Evolutionary conservation across 208 protist species (phyloP), one percentile per base, ranked within the genome.

Genomic region (Porcisia hertigi): DNA sequence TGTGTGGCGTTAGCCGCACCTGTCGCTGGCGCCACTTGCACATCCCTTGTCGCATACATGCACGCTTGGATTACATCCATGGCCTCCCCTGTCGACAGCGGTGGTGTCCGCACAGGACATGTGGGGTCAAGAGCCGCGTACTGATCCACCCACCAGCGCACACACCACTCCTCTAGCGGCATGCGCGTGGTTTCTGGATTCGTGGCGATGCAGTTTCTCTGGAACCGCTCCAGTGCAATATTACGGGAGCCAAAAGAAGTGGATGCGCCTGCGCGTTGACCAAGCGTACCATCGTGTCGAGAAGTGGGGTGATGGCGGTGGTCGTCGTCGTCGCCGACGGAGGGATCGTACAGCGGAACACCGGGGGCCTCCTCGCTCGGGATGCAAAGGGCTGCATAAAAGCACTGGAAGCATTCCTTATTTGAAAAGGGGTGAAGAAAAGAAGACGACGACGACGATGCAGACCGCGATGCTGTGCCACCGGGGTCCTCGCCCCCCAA

Each of bases 141-240:
- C 53, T 62, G 53, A 41, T 75, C 53, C 0, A 57, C 39, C 74
- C 85, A 81, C 73, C 78, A 84, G 5, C 85, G 87, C 8, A 92
- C 85, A 75, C 87, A 92, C 75, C 82, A 87, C 58, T 89, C 87
- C 16, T 92, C 87, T 20, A 88, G 34, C 30, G 77, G 63, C 77
- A 91, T 78, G 45, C 76, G 52, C 2, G 23, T 23, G 16, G 52
- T 47, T 20, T 54, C 47, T 25, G 59, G 20, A 20, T 18, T 23
- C 4, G 70, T 63, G 3, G 66, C 39, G 36, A 73, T 36, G 71
- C 55, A 73, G 74, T 72, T 55, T 23, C 5, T 39, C 20, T 66
- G 62, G 66, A 80, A 80, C 9, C 7, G 12, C 34, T 14, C 11
- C 1, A 25, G 2, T 23, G 30, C 67, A 43, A 60, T 36, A 71